Conservation (phyloP, 2,329 filamentous ascomycete genomes). For the Stagonosporopsis cucurbitacearum region DNA sequence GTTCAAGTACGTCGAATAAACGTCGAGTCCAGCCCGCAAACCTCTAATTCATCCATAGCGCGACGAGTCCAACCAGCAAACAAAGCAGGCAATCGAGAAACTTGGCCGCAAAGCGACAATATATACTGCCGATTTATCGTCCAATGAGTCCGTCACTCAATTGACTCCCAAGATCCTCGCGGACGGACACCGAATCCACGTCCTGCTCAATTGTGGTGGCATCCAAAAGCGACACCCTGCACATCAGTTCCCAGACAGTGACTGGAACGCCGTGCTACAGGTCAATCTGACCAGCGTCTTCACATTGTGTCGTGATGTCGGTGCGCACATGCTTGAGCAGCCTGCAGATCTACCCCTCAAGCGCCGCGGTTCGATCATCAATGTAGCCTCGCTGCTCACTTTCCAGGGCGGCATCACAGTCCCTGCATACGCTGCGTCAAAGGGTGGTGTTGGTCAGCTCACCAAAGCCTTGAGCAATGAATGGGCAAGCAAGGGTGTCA, state of each 20-base stretch:
- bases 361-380: conserved; percentile 77
- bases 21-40: not conserved
- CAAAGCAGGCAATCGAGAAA: conserved; percentile 66
- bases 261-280: conserved; percentile 84
- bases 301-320: conserved; percentile 75
- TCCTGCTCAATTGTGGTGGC: conserved; percentile 85
- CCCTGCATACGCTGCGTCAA: conserved; percentile 84
- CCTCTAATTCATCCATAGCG: conserved; percentile 50
- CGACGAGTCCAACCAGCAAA: conserved; percentile 62
- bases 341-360: conserved; percentile 53
- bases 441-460: conserved; percentile 83
- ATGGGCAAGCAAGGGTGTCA: conserved; percentile 80
- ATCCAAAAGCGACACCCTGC: conserved; percentile 82
- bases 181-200: conserved; percentile 70
- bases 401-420: conserved; percentile 91
- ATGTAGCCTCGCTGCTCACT: conserved; percentile 79
- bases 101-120: conserved; percentile 71
- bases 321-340: conserved; percentile 76
- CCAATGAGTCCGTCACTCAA: conserved; percentile 63
- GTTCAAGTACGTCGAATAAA: conserved; percentile 51
- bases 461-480: conserved; percentile 88
- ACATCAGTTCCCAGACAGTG: conserved; percentile 74
- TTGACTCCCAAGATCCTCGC: conserved; percentile 68
- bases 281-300: conserved; percentile 87
- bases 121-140: conserved; percentile 73